Conservation (phyloP, 78 protist genomes). For the Dictyostelium brefeldianum region DNA sequence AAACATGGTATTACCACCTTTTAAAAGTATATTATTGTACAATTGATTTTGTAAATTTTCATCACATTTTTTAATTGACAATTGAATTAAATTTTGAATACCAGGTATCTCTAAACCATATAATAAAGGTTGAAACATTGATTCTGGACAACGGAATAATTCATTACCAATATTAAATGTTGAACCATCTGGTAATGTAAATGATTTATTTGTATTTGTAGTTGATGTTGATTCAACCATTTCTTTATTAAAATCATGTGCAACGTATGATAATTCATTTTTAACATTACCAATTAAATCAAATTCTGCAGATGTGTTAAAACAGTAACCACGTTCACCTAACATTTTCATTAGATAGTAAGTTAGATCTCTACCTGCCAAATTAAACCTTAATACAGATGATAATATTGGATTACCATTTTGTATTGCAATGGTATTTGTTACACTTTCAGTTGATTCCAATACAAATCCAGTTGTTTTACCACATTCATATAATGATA, state of each 20-base stretch:
- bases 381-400: conserved; percentile 53
- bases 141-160: conserved; percentile 85
- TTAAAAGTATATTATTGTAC: background rate
- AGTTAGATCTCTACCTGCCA: conserved; percentile 90
- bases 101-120: conserved; percentile 89
- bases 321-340: conserved; percentile 77
- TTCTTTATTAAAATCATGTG: conserved; percentile 40
- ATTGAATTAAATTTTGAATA: conserved; percentile 24
- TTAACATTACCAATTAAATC: conserved; percentile 81
- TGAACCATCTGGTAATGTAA: conserved; percentile 78
- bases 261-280: conserved; percentile 74
- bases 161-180: conserved; percentile 83
- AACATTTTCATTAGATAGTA: conserved; percentile 85
- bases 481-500: conserved; percentile 93
- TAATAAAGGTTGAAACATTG: conserved; percentile 89
- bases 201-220: background rate
- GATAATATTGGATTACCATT: conserved; percentile 86
- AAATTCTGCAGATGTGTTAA: background rate
- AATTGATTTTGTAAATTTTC: background rate
- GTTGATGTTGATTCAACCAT: conserved; percentile 14
- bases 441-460: conserved; percentile 88
- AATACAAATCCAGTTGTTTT: conserved; percentile 90
- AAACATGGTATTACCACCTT: background rate
- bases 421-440: conserved; percentile 89
- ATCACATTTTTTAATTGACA: background rate